Base-by-base conservation (phyloP, 495 filamentous ascomycete species). In the Thozetella sp. region DNA sequence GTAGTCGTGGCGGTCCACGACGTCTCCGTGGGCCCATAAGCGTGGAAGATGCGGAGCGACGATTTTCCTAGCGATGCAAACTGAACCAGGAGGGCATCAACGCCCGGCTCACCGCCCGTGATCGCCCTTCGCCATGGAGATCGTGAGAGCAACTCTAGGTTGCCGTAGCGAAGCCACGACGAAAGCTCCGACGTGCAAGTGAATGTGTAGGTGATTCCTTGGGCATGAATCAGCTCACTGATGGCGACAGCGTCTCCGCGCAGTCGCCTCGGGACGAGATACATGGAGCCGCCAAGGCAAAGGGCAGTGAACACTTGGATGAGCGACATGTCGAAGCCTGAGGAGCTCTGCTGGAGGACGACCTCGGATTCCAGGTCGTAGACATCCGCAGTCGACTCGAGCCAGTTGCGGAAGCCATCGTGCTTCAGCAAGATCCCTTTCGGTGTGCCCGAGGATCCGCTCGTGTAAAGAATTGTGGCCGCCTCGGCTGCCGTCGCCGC, bases 371-470 rank as follows among this genome's bases (percentile, higher is more conserved):
- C 57, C 15, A 72, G 34, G 1, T 43, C 51, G 24, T 45, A 61
- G 25, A 45, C 57, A 22, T 59, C 30, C 13, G 60, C 37, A 15
- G 22, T 48, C 0, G 53, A 55, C 51, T 67, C 67, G 6, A 66
- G 59, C 25, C 63, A 45, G 37, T 64, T 67, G 1, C 55, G 48
- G 0, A 78, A 23, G 27, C 62, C 54, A 0, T 48, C 43, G 48
- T 76, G 71, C 1, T 45, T 67, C 10, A 83, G 54, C 0, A 72
- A 46, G 12, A 83, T 72, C 9, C 79, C 80, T 55, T 83, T 82
- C 1, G 80, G 79, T 0, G 37, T 57, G 11, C 80, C 79, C 0
- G 80, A 78, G 0, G 78, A 77, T 10, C 80, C 79, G 56, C 78
- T 81, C 0, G 80, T 80, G 51, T 76, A 83, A 0, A 83, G 61